phyloP scores from a whole-genome alignment of 345 rosid species.

The Alliaria petiolata region DNA sequence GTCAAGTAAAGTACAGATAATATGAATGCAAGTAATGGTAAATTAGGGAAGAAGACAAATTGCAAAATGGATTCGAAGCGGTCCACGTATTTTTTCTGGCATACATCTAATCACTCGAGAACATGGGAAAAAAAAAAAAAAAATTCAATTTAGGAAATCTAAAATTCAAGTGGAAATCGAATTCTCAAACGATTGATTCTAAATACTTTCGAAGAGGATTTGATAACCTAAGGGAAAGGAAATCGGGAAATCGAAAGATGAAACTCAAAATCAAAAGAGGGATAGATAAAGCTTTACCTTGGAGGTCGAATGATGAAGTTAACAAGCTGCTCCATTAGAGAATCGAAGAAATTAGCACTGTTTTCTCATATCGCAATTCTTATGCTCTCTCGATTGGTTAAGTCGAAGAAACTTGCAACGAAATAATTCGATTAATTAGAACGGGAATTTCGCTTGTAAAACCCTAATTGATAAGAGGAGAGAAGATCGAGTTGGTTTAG shows the following conservation, averaged over 20 bases:
- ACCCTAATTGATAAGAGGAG: background rate
- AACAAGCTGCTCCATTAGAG: constrained; percentile 50
- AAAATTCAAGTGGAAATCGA: background rate
- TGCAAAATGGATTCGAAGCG: background rate
- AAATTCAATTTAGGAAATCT: background rate
- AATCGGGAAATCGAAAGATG: background rate
- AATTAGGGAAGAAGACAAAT: constrained; percentile 14
- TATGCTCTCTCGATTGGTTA: background rate
- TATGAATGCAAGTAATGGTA: background rate
- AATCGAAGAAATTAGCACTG: constrained; percentile 19
- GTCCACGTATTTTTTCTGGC: background rate
- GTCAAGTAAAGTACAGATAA: constrained; percentile 6
- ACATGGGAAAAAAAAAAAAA: background rate
- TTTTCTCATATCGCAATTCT: too few relatives aligned
- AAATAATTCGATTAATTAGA: background rate
- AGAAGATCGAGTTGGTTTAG: constrained; percentile 8
- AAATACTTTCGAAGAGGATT: background rate
- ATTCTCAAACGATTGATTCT: background rate
- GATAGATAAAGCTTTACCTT: constrained; percentile 48
- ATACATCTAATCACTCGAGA: background rate
- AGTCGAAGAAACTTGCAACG: background rate
- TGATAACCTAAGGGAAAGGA: background rate
- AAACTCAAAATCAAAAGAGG: too few relatives aligned
- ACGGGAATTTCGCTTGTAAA: background rate
- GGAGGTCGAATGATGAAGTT: constrained; percentile 97